A percentile compares a stretch with the other conserved stretches of the same genome.
Conservation (phyloP, 179 eudicot genomes). For the Beta macrorhiza region DNA sequence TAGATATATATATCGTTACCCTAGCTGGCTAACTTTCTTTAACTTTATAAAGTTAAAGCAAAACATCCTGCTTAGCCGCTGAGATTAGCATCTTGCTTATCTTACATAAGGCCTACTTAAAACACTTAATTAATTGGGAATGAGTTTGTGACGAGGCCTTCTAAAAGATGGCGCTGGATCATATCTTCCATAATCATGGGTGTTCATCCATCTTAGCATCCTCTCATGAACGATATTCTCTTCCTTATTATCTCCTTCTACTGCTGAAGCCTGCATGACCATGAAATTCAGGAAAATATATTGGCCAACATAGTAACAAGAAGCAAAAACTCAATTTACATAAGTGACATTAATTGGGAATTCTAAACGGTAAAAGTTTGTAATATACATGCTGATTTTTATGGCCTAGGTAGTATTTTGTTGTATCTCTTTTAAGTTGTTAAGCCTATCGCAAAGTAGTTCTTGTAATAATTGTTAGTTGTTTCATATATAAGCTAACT, state of each 20-base stretch:
- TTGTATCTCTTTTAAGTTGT: too few species aligned
- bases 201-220: conserved; percentile 47
- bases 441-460: too few species aligned
- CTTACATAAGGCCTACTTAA: not conserved
- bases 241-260: conserved; percentile 16
- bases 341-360: too few species aligned
- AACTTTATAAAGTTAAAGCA: conserved; percentile 6
- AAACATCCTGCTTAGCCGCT: conserved; percentile 11
- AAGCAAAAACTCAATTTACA: too few species aligned
- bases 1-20: not conserved
- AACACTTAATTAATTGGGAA: conserved; percentile 51
- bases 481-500: too few species aligned
- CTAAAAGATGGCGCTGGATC: conserved; percentile 63
- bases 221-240: conserved; percentile 43
- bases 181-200: conserved; percentile 70
- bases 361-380: too few species aligned
- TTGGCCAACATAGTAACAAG: too few species aligned
- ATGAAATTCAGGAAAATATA: not conserved
- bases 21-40: not conserved
- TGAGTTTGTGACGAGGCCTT: conserved; percentile 69
- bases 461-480: too few species aligned
- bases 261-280: conserved; percentile 20
- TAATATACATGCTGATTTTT: too few species aligned
- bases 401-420: too few species aligned
- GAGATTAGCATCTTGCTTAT: not conserved